Evolutionary conservation across 768 basidiomycete species (phyloP).

Genomic region (Leucogyrophana mollusca): DNA sequence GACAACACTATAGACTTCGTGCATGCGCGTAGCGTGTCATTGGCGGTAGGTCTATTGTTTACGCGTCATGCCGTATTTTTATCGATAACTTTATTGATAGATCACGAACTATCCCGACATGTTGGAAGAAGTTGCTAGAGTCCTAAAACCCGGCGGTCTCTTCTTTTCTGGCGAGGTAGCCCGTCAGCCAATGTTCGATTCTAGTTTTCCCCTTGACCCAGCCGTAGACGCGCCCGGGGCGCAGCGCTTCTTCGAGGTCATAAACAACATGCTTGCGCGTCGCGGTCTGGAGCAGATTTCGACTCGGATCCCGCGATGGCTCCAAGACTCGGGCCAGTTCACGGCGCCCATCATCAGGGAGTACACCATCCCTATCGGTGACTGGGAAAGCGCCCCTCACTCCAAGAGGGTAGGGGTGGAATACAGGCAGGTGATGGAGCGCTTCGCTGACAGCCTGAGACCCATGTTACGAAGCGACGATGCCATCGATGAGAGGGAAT

Average conservation of each 20-base stretch:
- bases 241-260: conserved; percentile 32
- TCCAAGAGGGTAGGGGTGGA: conserved; percentile 39
- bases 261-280: conserved; percentile 34
- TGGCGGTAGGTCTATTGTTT: conserved; percentile 49
- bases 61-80: conserved; percentile 8
- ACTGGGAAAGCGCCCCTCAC: conserved; percentile 41
- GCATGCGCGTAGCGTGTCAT: conserved; percentile 57
- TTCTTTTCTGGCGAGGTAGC: conserved; percentile 67
- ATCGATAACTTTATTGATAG: conserved; percentile 34
- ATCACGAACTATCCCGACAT: conserved; percentile 51
- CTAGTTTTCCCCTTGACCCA: conserved; percentile 23
- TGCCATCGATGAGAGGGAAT: conserved; percentile 34
- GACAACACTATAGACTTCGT: conserved; percentile 63
- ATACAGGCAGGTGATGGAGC: conserved; percentile 37
- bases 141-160: conserved; percentile 70
- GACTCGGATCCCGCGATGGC: conserved; percentile 32
- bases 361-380: conserved; percentile 54
- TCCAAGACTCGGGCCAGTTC: conserved; percentile 41
- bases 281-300: conserved; percentile 41
- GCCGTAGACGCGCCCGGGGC: conserved; percentile 25
- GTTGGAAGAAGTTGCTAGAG: conserved; percentile 56
- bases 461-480: conserved; percentile 43
- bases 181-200: conserved; percentile 39
- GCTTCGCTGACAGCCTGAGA: conserved; percentile 48
- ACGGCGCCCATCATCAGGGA: conserved; percentile 31